Evolutionary conservation across 2,329 filamentous ascomycete species (phyloP).

Genomic region (Fusarium aywerte): DNA sequence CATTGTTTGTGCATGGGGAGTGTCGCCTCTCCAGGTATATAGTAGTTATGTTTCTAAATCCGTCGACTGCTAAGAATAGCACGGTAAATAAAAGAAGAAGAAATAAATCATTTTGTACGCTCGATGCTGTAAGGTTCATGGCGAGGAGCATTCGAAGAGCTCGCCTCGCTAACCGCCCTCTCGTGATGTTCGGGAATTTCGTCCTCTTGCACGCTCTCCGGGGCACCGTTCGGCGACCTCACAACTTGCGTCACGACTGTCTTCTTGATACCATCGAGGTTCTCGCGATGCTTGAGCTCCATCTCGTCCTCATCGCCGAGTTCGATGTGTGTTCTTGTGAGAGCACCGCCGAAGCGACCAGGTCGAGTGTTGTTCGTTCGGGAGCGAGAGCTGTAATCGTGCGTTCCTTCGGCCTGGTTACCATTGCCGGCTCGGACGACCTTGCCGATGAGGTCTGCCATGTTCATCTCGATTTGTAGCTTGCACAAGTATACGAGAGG

Average conservation of each 20-base stretch:
- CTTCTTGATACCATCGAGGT: slow-evolving; percentile 41
- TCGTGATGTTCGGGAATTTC: slow-evolving; percentile 44
- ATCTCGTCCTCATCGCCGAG: slow-evolving; percentile 44
- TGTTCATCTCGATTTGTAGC: slow-evolving; percentile 43
- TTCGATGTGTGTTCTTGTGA: slow-evolving; percentile 44
- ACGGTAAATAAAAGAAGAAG: background rate
- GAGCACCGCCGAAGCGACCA: slow-evolving; percentile 32
- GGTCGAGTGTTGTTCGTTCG: slow-evolving; percentile 23
- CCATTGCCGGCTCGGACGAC: slow-evolving; percentile 36
- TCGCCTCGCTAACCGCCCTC: slow-evolving; percentile 43
- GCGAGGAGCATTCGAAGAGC: slow-evolving; percentile 37
- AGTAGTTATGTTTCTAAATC: slow-evolving; percentile 8
- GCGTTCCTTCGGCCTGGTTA: slow-evolving; percentile 7
- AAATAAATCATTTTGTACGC: slow-evolving; percentile 27
- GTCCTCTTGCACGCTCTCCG: slow-evolving; percentile 26
- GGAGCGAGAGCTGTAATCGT: slow-evolving; percentile 40
- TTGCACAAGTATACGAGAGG: slow-evolving; percentile 41
- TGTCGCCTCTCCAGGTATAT: slow-evolving; percentile 22
- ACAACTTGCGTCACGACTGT: slow-evolving; percentile 39
- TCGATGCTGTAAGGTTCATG: slow-evolving; percentile 39
- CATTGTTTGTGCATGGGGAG: slow-evolving; percentile 1
- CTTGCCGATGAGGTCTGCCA: slow-evolving; percentile 43
- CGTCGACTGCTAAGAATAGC: background rate
- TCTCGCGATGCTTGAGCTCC: slow-evolving; percentile 40
- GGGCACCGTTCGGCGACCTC: slow-evolving; percentile 18